A percentile compares a stretch with the other conserved stretches of the same genome.
These are phyloP conservation scores for Dichotomocladium elegans DNA, from an alignment of 371 early-diverging fungal species.

Conservation along the genomic window DNA sequence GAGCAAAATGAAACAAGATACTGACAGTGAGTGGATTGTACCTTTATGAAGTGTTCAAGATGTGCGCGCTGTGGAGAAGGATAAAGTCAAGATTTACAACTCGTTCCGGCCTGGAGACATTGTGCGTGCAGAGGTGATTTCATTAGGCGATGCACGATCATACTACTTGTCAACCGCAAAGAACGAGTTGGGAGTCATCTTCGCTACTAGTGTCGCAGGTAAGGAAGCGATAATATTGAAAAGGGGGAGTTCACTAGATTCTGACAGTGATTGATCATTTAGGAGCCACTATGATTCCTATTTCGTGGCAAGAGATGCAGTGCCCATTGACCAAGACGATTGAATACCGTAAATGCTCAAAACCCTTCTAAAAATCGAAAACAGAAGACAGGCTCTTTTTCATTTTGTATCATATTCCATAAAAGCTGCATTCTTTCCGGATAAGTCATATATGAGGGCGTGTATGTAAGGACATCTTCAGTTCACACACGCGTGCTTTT, in stretches of 20 bases:
- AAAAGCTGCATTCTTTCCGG: neutral
- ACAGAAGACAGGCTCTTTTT: neutral
- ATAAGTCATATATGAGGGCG: no score
- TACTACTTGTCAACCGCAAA: conserved; percentile 90
- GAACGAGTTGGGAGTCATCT: conserved; percentile 93
- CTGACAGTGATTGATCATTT: neutral
- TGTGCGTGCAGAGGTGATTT: conserved; percentile 81
- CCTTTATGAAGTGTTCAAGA: conserved; percentile 91
- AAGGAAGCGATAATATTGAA: neutral
- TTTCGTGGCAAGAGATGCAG: conserved; percentile 97
- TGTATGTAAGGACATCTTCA: no score
- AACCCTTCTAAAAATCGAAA: conserved; percentile 50
- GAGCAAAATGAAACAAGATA: neutral
- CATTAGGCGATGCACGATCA: conserved; percentile 89
- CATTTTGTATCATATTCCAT: neutral
- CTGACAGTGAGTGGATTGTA: no score
- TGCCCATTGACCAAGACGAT: conserved; percentile 86
- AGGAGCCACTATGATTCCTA: conserved; percentile 91
- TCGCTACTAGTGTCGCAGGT: conserved; percentile 85
- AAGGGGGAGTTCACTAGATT: neutral
- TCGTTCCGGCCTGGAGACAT: conserved; percentile 96
- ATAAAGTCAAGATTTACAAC: conserved; percentile 86
- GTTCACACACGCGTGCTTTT: no score
- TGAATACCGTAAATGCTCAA: conserved; percentile 93
- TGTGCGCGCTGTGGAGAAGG: conserved; percentile 91